Evolutionary conservation across 768 basidiomycete genomes (phyloP).

Genomic region (Atractiella rhizophila): DNA sequence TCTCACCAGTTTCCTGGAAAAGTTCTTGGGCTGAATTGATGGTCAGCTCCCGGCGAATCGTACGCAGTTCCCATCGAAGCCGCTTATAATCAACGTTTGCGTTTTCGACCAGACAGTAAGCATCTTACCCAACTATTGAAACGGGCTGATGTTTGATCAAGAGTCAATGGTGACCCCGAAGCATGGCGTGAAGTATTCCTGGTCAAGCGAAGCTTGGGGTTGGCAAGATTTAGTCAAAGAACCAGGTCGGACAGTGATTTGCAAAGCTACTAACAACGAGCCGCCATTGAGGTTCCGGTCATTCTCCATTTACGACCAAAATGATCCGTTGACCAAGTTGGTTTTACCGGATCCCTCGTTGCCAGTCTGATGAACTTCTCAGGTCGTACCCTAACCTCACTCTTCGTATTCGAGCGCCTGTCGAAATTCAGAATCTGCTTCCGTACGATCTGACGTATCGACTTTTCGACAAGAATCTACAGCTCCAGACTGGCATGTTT

Average conservation of each 20-base stretch:
- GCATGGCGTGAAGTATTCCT: constrained; percentile 80
- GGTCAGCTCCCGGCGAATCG: constrained; percentile 49
- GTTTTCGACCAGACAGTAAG: constrained; percentile 79
- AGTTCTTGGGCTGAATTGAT: constrained; percentile 13
- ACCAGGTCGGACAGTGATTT: constrained; percentile 47
- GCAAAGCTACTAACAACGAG: constrained; percentile 53
- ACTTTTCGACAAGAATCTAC: constrained; percentile 85
- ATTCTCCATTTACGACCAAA: constrained; percentile 50
- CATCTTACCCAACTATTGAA: neutral
- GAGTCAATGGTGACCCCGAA: neutral
- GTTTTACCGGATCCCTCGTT: constrained; percentile 8
- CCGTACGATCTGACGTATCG: constrained; percentile 85
- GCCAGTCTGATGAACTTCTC: neutral
- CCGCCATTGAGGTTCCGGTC: constrained; percentile 85
- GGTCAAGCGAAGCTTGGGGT: constrained; percentile 52
- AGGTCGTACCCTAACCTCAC: constrained; percentile 68
- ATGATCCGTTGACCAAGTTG: constrained; percentile 34
- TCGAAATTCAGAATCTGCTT: constrained; percentile 82
- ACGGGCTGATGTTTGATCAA: neutral
- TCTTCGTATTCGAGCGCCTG: constrained; percentile 64
- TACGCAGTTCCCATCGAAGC: constrained; percentile 75
- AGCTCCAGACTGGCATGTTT: constrained; percentile 85
- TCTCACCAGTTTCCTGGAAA: constrained; percentile 51
- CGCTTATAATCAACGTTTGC: constrained; percentile 52
- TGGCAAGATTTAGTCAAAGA: constrained; percentile 65